Base-by-base conservation (phyloP, 2,329 filamentous ascomycete species). In the Cercospora sp. region DNA sequence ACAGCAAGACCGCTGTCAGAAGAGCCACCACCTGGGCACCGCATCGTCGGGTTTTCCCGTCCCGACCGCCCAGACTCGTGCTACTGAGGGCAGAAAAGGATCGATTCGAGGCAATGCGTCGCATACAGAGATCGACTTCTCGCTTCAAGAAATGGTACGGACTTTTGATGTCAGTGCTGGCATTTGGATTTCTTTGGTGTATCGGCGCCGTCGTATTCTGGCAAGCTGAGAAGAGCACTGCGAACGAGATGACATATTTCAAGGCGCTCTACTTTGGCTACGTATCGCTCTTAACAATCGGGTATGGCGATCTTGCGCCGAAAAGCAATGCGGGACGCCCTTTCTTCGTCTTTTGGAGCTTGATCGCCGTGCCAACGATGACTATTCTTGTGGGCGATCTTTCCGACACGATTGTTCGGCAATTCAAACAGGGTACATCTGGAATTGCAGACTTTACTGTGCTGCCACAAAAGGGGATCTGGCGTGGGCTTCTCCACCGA, bases 261-360 rank as follows among this genome's bases (percentile, higher is more conserved):
- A 83, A 93, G 66, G 87, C 89, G 0, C 84, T 97, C 53, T 97
- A 97, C 80, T 96, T 97, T 77, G 89, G 89, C 72, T 97, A 95
- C 78, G 88, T 93, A 37, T 90, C 89, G 2, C 86, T 97, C 26
- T 84, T 93, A 1, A 97, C 94, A 0, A 91, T 97, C 43, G 94
- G 94, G 0, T 97, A 97, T 74, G 94, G 94, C 3, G 93, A 97
- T 72, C 79, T 90, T 5, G 88, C 89, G 1, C 93, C 93, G 0
- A 83, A 88, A n/a, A 91, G 90, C 1, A 94, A 93, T 71, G 86
- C 89, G 0, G 92, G 91, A 1, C 89, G 91, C 65, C 88, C 91
- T 0, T 97, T 97, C 78, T 97, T 97, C 74, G 91, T 97, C n/a
- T 89, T 97, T 66, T 97, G 94, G 94, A 92, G 90, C 13, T 79